Conservation (phyloP, 495 filamentous ascomycete species). For the Aspergillus haitiensis region DNA sequence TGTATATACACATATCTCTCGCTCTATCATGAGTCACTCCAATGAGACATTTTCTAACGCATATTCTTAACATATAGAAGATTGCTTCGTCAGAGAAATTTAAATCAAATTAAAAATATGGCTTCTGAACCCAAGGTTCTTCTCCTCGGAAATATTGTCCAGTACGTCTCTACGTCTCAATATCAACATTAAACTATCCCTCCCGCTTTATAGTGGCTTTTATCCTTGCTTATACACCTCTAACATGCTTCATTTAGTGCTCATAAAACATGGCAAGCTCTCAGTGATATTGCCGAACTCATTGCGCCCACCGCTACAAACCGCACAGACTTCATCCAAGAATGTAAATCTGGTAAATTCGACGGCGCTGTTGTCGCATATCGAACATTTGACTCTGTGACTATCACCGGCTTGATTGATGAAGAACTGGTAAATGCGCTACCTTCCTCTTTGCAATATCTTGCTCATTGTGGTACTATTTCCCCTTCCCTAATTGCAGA, state of each 20-base stretch:
- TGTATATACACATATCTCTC: neutral
- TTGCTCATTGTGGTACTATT: constrained; percentile 55
- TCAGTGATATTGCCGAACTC: constrained; percentile 52
- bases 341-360: constrained; percentile 68
- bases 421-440: constrained; percentile 63
- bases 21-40: neutral
- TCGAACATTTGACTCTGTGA: constrained; percentile 68
- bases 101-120: constrained; percentile 19
- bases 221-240: constrained; percentile 6
- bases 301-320: constrained; percentile 50
- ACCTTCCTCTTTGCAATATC: constrained; percentile 52
- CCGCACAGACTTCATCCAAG: constrained; percentile 68
- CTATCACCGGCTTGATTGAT: constrained; percentile 61
- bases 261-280: constrained; percentile 48
- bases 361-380: constrained; percentile 68
- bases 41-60: neutral
- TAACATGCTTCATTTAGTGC: constrained; percentile 30
- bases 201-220: neutral
- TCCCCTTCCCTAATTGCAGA: neutral
- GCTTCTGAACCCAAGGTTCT: constrained; percentile 53
- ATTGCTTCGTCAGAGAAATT: neutral
- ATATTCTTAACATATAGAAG: neutral
- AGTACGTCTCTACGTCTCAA: constrained; percentile 40
- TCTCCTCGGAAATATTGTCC: constrained; percentile 55
- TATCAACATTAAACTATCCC: neutral